Percentiles rank a stretch among this genome's conserved stretches.
These are phyloP conservation scores for Cyclotella choctawhatcheeana DNA, from an alignment of 108 stramenopile genomes.

Conservation along the genomic window DNA sequence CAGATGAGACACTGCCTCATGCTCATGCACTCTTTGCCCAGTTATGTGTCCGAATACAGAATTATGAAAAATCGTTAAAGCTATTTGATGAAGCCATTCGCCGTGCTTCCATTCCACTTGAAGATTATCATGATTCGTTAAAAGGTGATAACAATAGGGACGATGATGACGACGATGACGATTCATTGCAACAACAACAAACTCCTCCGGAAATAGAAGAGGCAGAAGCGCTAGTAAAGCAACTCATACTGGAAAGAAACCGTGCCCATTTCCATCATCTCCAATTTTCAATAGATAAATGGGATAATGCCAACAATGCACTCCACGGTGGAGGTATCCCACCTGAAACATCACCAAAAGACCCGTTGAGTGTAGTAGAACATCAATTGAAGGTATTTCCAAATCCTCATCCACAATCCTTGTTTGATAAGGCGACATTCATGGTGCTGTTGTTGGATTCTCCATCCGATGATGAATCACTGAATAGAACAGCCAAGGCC, in stretches of 20 bases:
- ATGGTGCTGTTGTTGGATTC: slow-evolving; percentile 26
- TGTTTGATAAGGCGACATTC: slow-evolving; percentile 28
- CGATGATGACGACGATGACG: background rate
- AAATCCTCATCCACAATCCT: slow-evolving; percentile 26
- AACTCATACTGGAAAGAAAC: slow-evolving; percentile 18
- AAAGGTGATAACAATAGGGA: background rate
- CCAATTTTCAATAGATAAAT: slow-evolving; percentile 11
- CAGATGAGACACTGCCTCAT: slow-evolving; percentile 28
- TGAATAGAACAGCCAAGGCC: slow-evolving; percentile 19
- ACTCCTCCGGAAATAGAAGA: slow-evolving; percentile 1
- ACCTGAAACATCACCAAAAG: slow-evolving; percentile 15
- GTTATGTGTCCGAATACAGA: slow-evolving; percentile 13
- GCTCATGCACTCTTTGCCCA: slow-evolving; percentile 30
- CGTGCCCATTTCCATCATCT: slow-evolving; percentile 20
- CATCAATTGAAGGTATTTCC: slow-evolving; percentile 21
- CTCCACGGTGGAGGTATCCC: slow-evolving; percentile 25
- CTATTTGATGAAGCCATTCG: slow-evolving; percentile 33
- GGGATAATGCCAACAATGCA: slow-evolving; percentile 24
- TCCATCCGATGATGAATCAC: slow-evolving; percentile 4
- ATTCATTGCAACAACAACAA: background rate
- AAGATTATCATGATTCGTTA: too few relatives aligned
- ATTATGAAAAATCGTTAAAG: slow-evolving; percentile 14
- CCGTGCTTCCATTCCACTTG: slow-evolving; percentile 20
- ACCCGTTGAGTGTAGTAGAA: slow-evolving; percentile 15
- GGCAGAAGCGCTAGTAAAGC: slow-evolving; percentile 12